Evolutionary conservation across 2,329 filamentous ascomycete genomes (phyloP).

Genomic region (Scopulariopsis brevicaulis): DNA sequence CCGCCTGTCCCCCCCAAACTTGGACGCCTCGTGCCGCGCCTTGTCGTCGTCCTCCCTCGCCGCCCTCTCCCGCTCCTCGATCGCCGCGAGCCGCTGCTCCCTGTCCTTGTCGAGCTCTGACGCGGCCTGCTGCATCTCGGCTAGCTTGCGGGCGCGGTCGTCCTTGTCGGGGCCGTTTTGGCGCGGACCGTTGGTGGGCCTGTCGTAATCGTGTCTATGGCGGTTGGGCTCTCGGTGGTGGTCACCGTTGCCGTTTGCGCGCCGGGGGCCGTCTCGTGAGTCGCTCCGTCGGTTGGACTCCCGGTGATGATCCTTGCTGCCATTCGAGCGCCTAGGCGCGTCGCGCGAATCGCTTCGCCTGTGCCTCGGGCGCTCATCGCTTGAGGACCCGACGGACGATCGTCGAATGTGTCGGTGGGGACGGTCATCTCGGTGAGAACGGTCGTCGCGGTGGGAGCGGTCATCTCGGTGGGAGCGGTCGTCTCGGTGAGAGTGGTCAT

Average conservation of each 20-base stretch:
- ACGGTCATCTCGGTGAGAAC: not conserved
- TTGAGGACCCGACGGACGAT: not conserved
- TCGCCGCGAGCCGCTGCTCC: conserved; percentile 51
- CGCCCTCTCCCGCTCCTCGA: conserved; percentile 53
- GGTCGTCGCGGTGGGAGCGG: not conserved
- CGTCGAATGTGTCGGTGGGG: not conserved
- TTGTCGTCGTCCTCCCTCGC: conserved; percentile 56
- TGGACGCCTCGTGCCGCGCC: conserved; percentile 44
- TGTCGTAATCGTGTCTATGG: not conserved
- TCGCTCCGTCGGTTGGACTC: not conserved
- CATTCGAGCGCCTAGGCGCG: not conserved
- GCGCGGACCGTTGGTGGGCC: not conserved
- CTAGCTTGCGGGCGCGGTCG: conserved; percentile 55
- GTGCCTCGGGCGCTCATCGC: not conserved
- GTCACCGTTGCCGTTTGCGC: not conserved
- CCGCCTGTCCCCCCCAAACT: conserved; percentile 50
- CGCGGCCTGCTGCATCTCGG: conserved; percentile 63
- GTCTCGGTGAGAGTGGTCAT: not conserved
- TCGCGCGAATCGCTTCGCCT: not conserved
- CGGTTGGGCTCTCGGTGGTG: not conserved
- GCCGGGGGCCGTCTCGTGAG: not conserved
- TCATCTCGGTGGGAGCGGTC: not conserved
- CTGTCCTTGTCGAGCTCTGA: conserved; percentile 60
- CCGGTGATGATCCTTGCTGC: not conserved
- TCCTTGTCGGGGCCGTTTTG: conserved; percentile 24